phyloP scores from a whole-genome alignment of 2,329 filamentous ascomycete genomes.

The Calonectria hawksworthii region DNA sequence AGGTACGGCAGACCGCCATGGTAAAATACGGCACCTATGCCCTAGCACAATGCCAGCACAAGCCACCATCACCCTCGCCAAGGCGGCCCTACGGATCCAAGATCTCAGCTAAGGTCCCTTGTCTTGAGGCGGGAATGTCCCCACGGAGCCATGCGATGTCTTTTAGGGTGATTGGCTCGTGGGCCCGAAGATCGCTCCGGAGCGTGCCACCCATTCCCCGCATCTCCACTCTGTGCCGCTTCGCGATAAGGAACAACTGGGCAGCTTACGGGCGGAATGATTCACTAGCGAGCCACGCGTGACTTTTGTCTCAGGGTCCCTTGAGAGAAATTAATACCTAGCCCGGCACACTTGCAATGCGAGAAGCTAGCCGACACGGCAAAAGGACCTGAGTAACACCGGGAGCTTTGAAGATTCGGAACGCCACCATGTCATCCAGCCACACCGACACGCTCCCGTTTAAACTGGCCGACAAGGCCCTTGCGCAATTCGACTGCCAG shows the following conservation, averaged over 20 bases:
- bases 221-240: slow-evolving; percentile 17
- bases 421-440: slow-evolving; percentile 15
- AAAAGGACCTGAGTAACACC: neutral
- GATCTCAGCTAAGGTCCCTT: neutral
- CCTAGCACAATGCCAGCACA: neutral
- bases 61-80: slow-evolving; percentile 1
- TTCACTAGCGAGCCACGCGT: neutral
- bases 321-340: neutral
- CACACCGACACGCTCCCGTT: slow-evolving; percentile 50
- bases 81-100: neutral
- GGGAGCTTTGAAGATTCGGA: neutral
- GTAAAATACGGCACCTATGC: neutral
- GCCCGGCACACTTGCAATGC: neutral
- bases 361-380: neutral
- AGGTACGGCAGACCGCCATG: neutral
- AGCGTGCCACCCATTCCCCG: slow-evolving; percentile 33
- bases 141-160: neutral
- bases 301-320: neutral
- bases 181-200: slow-evolving; percentile 14
- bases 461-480: slow-evolving; percentile 60
- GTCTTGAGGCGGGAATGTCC: neutral
- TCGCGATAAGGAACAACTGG: neutral
- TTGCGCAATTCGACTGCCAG: slow-evolving; percentile 64
- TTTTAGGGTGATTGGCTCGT: neutral
- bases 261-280: neutral